Evolutionary conservation across 768 basidiomycete species (phyloP).

Genomic region (Xerocomellus dryophilus): DNA sequence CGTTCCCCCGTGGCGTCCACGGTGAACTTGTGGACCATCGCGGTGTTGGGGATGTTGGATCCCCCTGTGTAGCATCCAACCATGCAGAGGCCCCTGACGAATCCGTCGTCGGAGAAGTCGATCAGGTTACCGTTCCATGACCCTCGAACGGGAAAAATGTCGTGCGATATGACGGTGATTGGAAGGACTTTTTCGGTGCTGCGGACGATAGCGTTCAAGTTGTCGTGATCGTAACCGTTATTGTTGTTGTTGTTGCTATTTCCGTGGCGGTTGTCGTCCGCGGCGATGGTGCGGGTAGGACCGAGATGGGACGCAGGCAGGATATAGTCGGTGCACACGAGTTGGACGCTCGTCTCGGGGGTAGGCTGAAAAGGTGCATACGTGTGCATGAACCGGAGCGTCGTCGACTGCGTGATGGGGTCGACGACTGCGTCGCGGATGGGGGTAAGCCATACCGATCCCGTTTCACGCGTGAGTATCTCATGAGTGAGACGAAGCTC

Average conservation of each 20-base stretch:
- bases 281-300: background rate
- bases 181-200: constrained; percentile 5
- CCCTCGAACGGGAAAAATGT: constrained; percentile 8
- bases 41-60: background rate
- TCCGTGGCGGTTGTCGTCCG: background rate
- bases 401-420: constrained; percentile 8
- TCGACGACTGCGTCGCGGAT: constrained; percentile 14
- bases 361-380: background rate
- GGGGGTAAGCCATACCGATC: constrained; percentile 12
- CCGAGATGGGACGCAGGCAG: background rate
- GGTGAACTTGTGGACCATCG: constrained; percentile 10
- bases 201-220: constrained; percentile 6
- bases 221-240: background rate
- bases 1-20: constrained; percentile 18
- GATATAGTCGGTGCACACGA: constrained; percentile 19
- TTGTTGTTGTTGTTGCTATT: background rate
- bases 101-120: constrained; percentile 14
- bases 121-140: constrained; percentile 15
- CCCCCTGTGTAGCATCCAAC: background rate
- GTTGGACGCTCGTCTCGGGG: background rate
- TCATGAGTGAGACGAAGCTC: constrained; percentile 26
- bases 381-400: constrained; percentile 23
- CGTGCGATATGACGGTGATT: constrained; percentile 9
- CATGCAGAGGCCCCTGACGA: constrained; percentile 12
- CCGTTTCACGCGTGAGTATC: constrained; percentile 2